phyloP scores from a whole-genome alignment of 352 stramenopile species.

The Phytophthora cryptogea region DNA sequence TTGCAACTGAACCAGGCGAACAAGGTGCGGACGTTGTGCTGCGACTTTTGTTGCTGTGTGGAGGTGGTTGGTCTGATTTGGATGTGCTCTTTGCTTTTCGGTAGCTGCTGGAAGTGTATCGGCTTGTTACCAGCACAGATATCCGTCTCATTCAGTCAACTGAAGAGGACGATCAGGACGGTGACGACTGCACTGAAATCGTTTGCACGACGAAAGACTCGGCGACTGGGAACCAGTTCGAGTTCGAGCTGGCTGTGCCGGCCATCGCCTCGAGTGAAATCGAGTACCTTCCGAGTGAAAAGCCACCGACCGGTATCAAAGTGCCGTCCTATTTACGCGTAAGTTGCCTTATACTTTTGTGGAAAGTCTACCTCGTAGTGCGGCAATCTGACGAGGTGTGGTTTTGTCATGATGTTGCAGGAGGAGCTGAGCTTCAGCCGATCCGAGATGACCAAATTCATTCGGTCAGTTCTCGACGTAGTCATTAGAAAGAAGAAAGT shows the following conservation, averaged over 20 bases:
- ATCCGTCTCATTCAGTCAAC: constrained; percentile 70
- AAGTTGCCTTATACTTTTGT: constrained; percentile 16
- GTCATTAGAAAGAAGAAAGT: constrained; percentile 79
- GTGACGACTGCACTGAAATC: constrained; percentile 63
- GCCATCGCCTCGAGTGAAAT: constrained; percentile 68
- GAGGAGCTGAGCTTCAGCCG: constrained; percentile 85
- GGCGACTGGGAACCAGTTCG: constrained; percentile 63
- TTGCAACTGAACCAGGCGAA: constrained; percentile 70
- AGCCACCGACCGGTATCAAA: constrained; percentile 51
- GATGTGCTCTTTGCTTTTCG: constrained; percentile 11
- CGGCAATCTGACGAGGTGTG: background rate
- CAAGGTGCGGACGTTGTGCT: constrained; percentile 44
- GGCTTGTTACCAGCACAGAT: constrained; percentile 75
- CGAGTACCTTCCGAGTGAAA: constrained; percentile 78
- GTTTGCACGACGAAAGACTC: constrained; percentile 72
- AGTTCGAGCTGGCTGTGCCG: constrained; percentile 80
- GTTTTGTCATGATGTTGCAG: constrained; percentile 24
- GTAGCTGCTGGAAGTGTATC: constrained; percentile 80
- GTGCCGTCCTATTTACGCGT: constrained; percentile 79
- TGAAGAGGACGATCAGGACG: constrained; percentile 57
- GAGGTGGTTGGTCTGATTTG: background rate
- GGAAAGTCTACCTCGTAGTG: background rate
- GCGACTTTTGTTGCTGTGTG: background rate
- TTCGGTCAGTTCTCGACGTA: constrained; percentile 79
- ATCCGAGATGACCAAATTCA: constrained; percentile 84